These are phyloP conservation scores for Fusarium bulbicola DNA, from an alignment of 2,329 filamentous ascomycete genomes.

Conservation along the genomic window DNA sequence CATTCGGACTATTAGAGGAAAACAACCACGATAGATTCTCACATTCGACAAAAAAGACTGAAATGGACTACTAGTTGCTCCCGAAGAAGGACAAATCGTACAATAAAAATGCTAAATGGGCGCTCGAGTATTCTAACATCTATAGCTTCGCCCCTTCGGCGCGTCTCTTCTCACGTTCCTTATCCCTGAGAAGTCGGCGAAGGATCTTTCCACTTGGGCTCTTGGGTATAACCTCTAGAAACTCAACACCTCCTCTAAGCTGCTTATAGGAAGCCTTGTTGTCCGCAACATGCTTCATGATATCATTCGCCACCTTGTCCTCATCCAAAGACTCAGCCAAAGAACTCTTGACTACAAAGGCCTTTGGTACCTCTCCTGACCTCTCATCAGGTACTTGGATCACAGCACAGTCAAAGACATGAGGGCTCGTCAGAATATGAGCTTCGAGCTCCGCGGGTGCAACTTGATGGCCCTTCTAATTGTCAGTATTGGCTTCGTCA, in stretches of 20 bases:
- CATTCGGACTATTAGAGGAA: too few relatives aligned
- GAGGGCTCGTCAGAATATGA: constrained; percentile 74
- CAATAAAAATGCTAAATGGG: fast-evolving
- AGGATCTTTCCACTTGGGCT: constrained; percentile 66
- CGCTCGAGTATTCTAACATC: background rate
- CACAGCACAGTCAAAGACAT: constrained; percentile 77
- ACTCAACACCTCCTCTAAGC: constrained; percentile 59
- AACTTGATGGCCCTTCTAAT: constrained; percentile 73
- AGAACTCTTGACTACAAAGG: constrained; percentile 63
- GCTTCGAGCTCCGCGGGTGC: constrained; percentile 82
- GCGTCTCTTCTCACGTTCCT: background rate
- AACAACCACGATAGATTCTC: too few relatives aligned
- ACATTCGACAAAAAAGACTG: too few relatives aligned
- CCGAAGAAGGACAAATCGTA: too few relatives aligned
- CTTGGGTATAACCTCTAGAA: constrained; percentile 67
- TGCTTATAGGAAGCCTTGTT: constrained; percentile 69
- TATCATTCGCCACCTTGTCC: constrained; percentile 56
- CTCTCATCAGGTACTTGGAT: constrained; percentile 71
- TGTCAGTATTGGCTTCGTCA: fast-evolving
- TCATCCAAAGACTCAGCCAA: constrained; percentile 57
- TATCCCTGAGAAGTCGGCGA: constrained; percentile 5
- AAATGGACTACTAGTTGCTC: too few relatives aligned
- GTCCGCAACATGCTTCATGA: constrained; percentile 68
- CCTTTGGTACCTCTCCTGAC: constrained; percentile 70
- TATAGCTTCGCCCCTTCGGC: background rate